Evolutionary conservation across 2,329 filamentous ascomycete genomes (phyloP).

Genomic region (Trichoderma atroviride): DNA sequence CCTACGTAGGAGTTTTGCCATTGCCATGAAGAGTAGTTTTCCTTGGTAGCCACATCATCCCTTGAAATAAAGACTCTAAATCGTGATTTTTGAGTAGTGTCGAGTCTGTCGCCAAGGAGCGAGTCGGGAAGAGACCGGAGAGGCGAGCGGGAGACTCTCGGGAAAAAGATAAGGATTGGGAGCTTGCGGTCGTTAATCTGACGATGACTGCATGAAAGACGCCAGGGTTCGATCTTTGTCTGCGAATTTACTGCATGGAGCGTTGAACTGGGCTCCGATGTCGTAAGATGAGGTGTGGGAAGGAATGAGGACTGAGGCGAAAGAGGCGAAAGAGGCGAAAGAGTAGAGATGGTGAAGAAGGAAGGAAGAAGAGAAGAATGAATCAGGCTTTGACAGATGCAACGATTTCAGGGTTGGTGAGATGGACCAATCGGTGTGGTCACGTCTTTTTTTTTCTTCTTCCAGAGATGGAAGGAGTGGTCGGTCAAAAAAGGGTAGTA

Average conservation of each 20-base stretch:
- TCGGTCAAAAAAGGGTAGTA: not conserved
- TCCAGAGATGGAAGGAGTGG: not conserved
- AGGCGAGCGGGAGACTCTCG: constrained; percentile 1
- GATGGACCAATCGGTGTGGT: constrained; percentile 9
- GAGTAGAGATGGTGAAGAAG: not conserved
- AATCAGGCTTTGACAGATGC: not conserved
- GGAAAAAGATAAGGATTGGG: not conserved
- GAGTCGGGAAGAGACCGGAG: not conserved
- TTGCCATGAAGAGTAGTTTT: constrained; percentile 32
- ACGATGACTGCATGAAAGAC: not conserved
- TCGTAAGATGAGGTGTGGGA: not conserved
- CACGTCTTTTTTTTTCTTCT: not conserved
- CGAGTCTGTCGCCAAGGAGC: constrained; percentile 12
- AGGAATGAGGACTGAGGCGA: not conserved
- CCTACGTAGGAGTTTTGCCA: constrained; percentile 32
- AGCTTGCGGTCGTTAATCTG: not conserved
- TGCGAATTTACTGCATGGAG: not conserved
- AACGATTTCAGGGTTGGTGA: not conserved
- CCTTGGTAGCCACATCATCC: constrained; percentile 17
- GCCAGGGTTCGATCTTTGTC: not conserved
- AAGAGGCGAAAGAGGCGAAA: not conserved
- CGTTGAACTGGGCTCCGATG: not conserved
- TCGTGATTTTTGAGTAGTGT: not conserved
- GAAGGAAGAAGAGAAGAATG: not conserved
- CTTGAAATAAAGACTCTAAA: not conserved